Evolutionary conservation across 2,329 filamentous ascomycete genomes (phyloP).

Genomic region (Sporothrix humicola): DNA sequence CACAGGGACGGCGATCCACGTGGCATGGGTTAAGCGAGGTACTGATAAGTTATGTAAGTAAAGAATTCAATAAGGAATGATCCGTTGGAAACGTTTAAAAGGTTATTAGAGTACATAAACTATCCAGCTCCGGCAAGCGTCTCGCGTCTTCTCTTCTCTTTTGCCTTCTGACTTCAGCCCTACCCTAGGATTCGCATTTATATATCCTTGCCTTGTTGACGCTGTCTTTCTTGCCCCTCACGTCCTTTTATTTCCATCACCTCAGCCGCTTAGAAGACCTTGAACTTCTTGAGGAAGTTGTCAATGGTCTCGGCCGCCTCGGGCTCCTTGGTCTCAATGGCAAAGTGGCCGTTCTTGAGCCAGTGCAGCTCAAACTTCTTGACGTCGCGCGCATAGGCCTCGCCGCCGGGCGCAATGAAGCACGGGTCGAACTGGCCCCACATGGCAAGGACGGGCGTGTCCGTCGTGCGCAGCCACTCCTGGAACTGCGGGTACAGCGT

Average conservation of each 20-base stretch:
- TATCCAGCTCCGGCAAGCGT: neutral
- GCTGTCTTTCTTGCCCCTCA: too few species aligned
- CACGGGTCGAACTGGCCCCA: slow-evolving; percentile 65
- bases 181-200: neutral
- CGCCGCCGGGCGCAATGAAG: slow-evolving; percentile 57
- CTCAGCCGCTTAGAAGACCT: slow-evolving; percentile 36
- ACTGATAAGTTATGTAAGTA: neutral
- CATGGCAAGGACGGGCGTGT: slow-evolving; percentile 58
- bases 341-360: slow-evolving; percentile 64
- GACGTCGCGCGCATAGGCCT: slow-evolving; percentile 59
- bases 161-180: neutral
- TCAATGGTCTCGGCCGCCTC: slow-evolving; percentile 42
- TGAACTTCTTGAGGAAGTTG: slow-evolving; percentile 41
- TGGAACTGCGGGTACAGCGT: slow-evolving; percentile 61
- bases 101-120: neutral
- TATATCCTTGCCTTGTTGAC: neutral
- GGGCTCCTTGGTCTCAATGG: slow-evolving; percentile 48
- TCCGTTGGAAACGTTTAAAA: neutral
- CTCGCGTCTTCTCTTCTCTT: neutral
- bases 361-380: slow-evolving; percentile 54
- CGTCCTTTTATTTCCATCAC: neutral
- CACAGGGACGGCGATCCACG: slow-evolving; percentile 2
- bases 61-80: neutral
- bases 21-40: neutral
- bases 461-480: slow-evolving; percentile 56